phyloP scores from a whole-genome alignment of 2,329 filamentous ascomycete species.

The Shiraia sp. region DNA sequence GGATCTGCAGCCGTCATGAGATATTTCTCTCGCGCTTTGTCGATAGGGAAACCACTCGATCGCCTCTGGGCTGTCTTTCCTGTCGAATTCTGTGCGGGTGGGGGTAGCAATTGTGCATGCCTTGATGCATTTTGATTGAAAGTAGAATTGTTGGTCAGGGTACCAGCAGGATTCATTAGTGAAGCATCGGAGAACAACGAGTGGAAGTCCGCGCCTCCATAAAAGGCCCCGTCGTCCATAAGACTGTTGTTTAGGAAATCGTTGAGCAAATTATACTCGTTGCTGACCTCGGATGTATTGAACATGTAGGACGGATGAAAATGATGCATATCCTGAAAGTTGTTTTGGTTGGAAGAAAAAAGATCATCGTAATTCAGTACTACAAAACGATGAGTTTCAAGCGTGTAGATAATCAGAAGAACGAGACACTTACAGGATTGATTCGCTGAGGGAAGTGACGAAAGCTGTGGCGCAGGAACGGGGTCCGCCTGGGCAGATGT shows the following conservation, averaged over 20 bases:
- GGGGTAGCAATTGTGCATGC: slow-evolving; percentile 47
- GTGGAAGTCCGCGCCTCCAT: slow-evolving; percentile 48
- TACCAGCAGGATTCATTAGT: slow-evolving; percentile 50
- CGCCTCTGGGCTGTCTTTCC: slow-evolving; percentile 64
- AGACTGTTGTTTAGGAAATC: slow-evolving; percentile 93
- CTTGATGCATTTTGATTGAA: slow-evolving; percentile 51
- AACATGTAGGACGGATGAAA: slow-evolving; percentile 96
- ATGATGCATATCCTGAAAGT: slow-evolving; percentile 92
- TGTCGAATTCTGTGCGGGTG: slow-evolving; percentile 49
- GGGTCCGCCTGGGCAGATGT: slow-evolving; percentile 72
- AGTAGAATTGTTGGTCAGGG: slow-evolving; percentile 37
- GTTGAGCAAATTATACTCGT: slow-evolving; percentile 95
- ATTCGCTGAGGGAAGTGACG: slow-evolving; percentile 64
- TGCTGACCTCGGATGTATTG: slow-evolving; percentile 87
- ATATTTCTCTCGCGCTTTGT: slow-evolving; percentile 80
- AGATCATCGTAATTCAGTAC: slow-evolving; percentile 84
- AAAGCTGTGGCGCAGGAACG: slow-evolving; percentile 68
- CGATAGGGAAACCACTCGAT: slow-evolving; percentile 64
- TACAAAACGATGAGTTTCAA: slow-evolving; percentile 47
- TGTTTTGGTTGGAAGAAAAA: slow-evolving; percentile 72
- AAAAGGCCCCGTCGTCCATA: slow-evolving; percentile 67
- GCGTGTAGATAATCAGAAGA: slow-evolving; percentile 21
- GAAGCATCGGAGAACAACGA: slow-evolving; percentile 65
- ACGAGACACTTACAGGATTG: slow-evolving; percentile 71
- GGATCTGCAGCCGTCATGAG: slow-evolving; percentile 97